Base-by-base conservation (phyloP, 2,329 filamentous ascomycete species). In the Ceratocystis smalleyi region DNA sequence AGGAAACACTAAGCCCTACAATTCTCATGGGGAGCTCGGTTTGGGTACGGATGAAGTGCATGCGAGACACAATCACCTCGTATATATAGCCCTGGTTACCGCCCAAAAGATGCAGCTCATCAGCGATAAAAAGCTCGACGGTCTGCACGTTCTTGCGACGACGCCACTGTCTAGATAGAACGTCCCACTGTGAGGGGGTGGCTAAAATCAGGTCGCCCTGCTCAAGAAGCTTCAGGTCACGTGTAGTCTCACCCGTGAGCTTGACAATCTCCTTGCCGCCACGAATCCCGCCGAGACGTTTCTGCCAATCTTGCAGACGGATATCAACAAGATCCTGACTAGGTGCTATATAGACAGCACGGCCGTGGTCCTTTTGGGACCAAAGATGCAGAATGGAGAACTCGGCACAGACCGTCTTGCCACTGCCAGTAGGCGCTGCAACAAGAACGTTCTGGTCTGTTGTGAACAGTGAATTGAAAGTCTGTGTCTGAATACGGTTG, bases 401-500 rank as follows among this genome's bases (percentile, higher is more conserved):
- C 73, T 99, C 94, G 1, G 94, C 94, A 72, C 94, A 97, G 1
- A 96, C 85, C 1, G 94, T 97, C 80, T 99, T 99, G 66, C 94
- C 94, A 72, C 90, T 96, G 54, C 94, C 92, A 7, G 91, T 91
- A 0, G 94, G 87, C n/a, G 92, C 87, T 57, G 90, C 91, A 68
- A 99, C 78, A 68, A 99, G 90, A 24, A 96, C 91, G 70, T 95
- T 97, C 70, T 97, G 90, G 72, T 97, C 89, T 0, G 89, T 88
- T 59, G 88, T 86, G 73, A 89, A 97, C 0, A 99, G 77, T 1
- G 91, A 91, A 72, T 96, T 96, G 79, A 97, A 99, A 0, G 90
- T 89, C 73, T 99, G 94, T 0, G 94, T 96, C 74, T 99, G 95
- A 12, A 99, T 88, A 73, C 94, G 94, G 78, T 99, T 99, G 79